Conservation (phyloP, 2,329 filamentous ascomycete genomes). For the Cladosporium halotolerans region DNA sequence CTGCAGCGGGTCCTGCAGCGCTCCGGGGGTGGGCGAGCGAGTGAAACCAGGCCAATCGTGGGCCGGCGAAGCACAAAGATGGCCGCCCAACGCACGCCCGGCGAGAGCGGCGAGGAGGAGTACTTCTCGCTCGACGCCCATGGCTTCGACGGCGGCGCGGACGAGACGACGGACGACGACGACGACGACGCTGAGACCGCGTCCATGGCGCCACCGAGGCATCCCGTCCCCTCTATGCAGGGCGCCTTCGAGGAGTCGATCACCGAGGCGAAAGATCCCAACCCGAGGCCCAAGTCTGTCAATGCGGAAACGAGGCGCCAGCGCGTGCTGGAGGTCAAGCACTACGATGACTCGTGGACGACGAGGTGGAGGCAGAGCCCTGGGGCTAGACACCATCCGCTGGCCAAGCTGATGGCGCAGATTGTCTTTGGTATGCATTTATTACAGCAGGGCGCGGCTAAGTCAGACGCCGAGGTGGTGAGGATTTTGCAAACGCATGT, state of each 20-base stretch:
- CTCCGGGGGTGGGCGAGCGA: no score
- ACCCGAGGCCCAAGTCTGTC: slow-evolving; percentile 29
- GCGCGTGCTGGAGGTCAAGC: slow-evolving; percentile 59
- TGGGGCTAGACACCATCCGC: slow-evolving; percentile 73
- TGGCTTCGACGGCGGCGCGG: neutral
- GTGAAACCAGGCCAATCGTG: no score
- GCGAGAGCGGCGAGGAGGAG: neutral
- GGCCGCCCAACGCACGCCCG: neutral
- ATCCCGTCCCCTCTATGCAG: slow-evolving; percentile 73
- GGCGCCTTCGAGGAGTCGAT: slow-evolving; percentile 78
- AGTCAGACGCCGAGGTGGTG: slow-evolving; percentile 81
- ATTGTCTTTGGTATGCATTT: slow-evolving; percentile 92
- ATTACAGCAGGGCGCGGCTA: slow-evolving; percentile 75
- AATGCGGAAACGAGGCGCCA: slow-evolving; percentile 57
- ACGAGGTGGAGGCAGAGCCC: slow-evolving; percentile 69
- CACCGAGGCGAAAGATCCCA: slow-evolving; percentile 56
- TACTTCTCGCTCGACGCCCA: neutral
- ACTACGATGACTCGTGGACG: slow-evolving; percentile 65
- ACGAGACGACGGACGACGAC: neutral
- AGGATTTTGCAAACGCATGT: slow-evolving; percentile 86
- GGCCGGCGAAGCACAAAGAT: neutral
- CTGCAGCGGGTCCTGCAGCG: no score
- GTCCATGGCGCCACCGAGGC: slow-evolving; percentile 40
- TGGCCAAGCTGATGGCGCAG: slow-evolving; percentile 85
- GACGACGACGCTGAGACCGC: slow-evolving; percentile 6